Evolutionary conservation across 371 early-diverging fungal species (phyloP).

Genomic region (Massospora cicadina): DNA sequence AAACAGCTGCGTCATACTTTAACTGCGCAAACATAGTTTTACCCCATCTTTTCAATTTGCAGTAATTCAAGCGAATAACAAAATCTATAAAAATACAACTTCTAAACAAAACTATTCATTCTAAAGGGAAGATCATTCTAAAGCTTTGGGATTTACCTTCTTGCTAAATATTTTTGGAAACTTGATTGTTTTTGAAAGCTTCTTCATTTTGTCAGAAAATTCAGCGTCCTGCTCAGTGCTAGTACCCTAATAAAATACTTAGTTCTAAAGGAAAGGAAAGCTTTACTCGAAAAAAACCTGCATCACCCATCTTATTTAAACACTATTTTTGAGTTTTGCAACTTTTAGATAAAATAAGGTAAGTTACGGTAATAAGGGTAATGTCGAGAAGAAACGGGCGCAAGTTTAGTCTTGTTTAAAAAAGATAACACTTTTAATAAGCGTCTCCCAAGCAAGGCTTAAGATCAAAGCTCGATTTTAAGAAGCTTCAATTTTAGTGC

Average conservation of each 20-base stretch:
- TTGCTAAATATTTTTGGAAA: slow-evolving; percentile 65
- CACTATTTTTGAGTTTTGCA: no score
- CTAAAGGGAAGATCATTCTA: neutral
- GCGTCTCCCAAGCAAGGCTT: no score
- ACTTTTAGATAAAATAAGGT: no score
- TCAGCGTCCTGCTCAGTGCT: slow-evolving; percentile 71
- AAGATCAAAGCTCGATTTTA: no score
- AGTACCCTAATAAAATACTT: slow-evolving; percentile 32
- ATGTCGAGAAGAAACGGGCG: no score
- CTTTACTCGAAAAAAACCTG: no score
- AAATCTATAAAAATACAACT: neutral
- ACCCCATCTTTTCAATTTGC: neutral
- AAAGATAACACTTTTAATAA: no score
- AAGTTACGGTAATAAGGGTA: no score
- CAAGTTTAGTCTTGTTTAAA: no score
- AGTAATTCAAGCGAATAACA: neutral
- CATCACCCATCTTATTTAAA: no score
- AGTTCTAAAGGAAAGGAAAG: neutral
- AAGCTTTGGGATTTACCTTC: slow-evolving; percentile 35
- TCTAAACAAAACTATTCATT: neutral
- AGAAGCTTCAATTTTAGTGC: no score
- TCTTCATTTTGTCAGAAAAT: slow-evolving; percentile 77
- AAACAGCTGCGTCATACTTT: neutral
- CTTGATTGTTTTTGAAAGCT: slow-evolving; percentile 55
- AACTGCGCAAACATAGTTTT: neutral